A percentile compares a stretch with the other conserved stretches of the same genome.
phyloP scores from a whole-genome alignment of 306 rosid genomes.

The Medicago arabica region DNA sequence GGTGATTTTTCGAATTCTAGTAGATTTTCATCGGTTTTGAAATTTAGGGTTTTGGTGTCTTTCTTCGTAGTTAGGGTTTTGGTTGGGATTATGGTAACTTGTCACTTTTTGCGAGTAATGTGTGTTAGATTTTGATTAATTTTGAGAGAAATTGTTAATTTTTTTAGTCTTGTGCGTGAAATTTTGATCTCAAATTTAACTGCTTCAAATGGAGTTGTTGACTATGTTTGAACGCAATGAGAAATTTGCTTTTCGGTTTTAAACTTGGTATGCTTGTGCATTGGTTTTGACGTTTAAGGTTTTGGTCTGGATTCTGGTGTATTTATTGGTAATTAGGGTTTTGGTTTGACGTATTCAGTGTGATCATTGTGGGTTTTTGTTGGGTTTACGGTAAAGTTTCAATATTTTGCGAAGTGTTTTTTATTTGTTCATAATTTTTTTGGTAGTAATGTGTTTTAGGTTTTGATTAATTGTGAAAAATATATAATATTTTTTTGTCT shows the following conservation, averaged over 20 bases:
- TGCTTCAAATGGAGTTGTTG: too few relatives aligned
- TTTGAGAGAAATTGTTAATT: not conserved
- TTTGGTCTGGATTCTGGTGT: not conserved
- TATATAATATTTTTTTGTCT: not conserved
- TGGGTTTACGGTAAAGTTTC: not conserved
- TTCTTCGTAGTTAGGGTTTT: slow-evolving; percentile 42
- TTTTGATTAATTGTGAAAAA: slow-evolving; percentile 24
- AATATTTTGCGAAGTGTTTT: not conserved
- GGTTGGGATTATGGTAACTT: not conserved
- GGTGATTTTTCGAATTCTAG: slow-evolving; percentile 46
- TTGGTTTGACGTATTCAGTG: not conserved
- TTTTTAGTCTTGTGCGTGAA: not conserved
- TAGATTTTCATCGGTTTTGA: not conserved
- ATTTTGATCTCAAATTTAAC: not conserved
- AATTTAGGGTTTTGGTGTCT: slow-evolving; percentile 41
- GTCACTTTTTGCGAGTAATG: not conserved
- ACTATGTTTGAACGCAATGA: too few relatives aligned
- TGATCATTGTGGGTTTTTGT: not conserved
- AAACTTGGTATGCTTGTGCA: not conserved
- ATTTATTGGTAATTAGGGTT: slow-evolving; percentile 40
- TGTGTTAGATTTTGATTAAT: slow-evolving; percentile 22
- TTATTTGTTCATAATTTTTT: not conserved
- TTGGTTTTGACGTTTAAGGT: slow-evolving; percentile 40
- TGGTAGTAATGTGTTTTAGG: not conserved
- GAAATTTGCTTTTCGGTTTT: not conserved